Conservation (phyloP, 2,329 filamentous ascomycete species). For the Aspergillus novofumigatus region DNA sequence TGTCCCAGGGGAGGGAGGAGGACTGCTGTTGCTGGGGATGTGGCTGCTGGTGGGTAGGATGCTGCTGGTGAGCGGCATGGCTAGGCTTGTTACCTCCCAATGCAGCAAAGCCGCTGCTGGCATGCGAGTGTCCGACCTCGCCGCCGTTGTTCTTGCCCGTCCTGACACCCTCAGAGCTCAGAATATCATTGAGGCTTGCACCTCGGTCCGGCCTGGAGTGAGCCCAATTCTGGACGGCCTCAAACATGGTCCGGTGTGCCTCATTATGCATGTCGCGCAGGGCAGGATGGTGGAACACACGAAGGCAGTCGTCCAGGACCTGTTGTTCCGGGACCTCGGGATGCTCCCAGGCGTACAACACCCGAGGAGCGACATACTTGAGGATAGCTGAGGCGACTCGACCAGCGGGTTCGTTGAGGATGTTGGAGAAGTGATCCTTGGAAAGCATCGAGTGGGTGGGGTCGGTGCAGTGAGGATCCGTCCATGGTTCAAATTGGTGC, state of each 20-base stretch:
- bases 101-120: constrained; percentile 23
- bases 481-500: constrained; percentile 77
- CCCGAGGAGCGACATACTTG: constrained; percentile 79
- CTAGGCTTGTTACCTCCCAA: constrained; percentile 17
- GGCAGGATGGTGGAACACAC: constrained; percentile 87
- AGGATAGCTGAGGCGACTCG: constrained; percentile 70
- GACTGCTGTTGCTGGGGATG: constrained; percentile 21
- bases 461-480: constrained; percentile 67
- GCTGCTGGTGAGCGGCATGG: constrained; percentile 20
- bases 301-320: constrained; percentile 74
- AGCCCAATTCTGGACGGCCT: constrained; percentile 77
- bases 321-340: constrained; percentile 76
- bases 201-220: constrained; percentile 64
- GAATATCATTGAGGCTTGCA: constrained; percentile 65
- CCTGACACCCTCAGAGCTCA: constrained; percentile 79
- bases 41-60: constrained; percentile 12
- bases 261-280: constrained; percentile 70
- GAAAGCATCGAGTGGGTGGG: constrained; percentile 79
- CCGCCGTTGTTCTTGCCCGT: constrained; percentile 64
- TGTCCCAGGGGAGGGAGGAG: constrained; percentile 27
- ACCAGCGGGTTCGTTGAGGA: constrained; percentile 73
- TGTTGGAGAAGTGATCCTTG: constrained; percentile 79
- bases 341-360: constrained; percentile 93
- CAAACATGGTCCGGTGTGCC: constrained; percentile 84
- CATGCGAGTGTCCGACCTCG: constrained; percentile 29